phyloP scores from a whole-genome alignment of 345 rosid genomes.

The Limnanthes douglasii region DNA sequence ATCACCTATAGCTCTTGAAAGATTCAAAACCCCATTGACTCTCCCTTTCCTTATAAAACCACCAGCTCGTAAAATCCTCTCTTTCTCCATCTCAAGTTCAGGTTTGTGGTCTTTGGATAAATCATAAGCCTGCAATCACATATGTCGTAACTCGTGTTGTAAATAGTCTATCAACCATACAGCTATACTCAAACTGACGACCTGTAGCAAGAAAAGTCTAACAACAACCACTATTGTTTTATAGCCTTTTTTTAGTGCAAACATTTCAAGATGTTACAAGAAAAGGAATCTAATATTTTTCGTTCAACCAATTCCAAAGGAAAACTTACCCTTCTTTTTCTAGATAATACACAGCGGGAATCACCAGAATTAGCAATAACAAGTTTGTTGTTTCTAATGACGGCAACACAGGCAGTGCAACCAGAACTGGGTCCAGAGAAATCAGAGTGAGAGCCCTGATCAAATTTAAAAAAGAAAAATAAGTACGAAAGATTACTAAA shows the following conservation, averaged over 20 bases:
- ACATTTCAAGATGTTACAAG: too few species aligned
- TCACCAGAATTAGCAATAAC: conserved; percentile 78
- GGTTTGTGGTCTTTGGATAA: conserved; percentile 98
- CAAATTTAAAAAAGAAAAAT: background rate
- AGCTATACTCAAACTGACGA: too few species aligned
- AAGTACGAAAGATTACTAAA: too few species aligned
- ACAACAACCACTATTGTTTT: too few species aligned
- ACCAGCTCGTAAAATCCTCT: conserved; percentile 77
- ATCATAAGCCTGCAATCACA: conserved; percentile 54
- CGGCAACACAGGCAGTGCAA: conserved; percentile 61
- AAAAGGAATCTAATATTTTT: too few species aligned
- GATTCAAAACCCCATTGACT: conserved; percentile 93
- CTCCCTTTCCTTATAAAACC: conserved; percentile 75
- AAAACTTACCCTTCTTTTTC: too few species aligned
- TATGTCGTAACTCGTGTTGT: too few species aligned
- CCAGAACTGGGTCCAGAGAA: conserved; percentile 83
- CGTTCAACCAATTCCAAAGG: too few species aligned
- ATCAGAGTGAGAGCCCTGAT: conserved; percentile 75
- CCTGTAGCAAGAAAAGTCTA: too few species aligned
- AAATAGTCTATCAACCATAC: too few species aligned
- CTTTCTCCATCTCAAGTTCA: conserved; percentile 87
- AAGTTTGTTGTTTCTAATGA: conserved; percentile 45
- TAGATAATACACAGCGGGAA: conserved; percentile 71
- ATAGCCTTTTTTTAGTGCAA: too few species aligned
- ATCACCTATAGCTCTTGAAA: conserved; percentile 90